Conservation (phyloP, 2,329 filamentous ascomycete species). For the Geosmithia morbida region DNA sequence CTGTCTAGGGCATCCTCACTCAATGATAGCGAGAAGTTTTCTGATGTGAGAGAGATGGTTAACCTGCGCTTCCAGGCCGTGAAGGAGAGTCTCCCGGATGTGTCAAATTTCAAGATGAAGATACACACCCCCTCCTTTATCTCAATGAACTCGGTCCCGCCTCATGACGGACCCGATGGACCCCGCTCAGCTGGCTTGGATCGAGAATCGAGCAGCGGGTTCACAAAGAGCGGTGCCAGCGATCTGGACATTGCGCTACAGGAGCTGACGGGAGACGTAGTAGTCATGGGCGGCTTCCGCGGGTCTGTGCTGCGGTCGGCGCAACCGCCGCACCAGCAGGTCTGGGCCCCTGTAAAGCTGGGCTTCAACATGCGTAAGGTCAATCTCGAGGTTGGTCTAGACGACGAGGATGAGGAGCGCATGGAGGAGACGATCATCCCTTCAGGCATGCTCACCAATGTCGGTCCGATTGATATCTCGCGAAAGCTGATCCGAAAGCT, state of each 20-base stretch:
- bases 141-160: conserved; percentile 15
- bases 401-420: conserved; percentile 65
- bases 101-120: conserved; percentile 59
- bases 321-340: conserved; percentile 66
- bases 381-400: conserved; percentile 74
- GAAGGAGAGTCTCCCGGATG: conserved; percentile 71
- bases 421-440: conserved; percentile 77
- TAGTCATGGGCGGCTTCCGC: conserved; percentile 80
- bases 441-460: conserved; percentile 79
- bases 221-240: conserved; percentile 9
- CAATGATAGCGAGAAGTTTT: conserved; percentile 70
- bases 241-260: conserved; percentile 43
- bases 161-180: conserved; percentile 8
- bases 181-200: not conserved
- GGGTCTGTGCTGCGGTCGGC: conserved; percentile 81
- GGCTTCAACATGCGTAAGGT: conserved; percentile 85
- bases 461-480: conserved; percentile 84
- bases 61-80: conserved; percentile 86
- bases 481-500: conserved; percentile 68
- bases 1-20: conserved; percentile 69
- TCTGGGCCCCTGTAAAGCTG: conserved; percentile 91
- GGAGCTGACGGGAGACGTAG: conserved; percentile 66
- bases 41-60: conserved; percentile 67
- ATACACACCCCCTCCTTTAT: conserved; percentile 21
- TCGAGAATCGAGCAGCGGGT: conserved; percentile 4